Evolutionary conservation across 306 rosid species (phyloP).

Genomic region (Canavalia ensiformis): DNA sequence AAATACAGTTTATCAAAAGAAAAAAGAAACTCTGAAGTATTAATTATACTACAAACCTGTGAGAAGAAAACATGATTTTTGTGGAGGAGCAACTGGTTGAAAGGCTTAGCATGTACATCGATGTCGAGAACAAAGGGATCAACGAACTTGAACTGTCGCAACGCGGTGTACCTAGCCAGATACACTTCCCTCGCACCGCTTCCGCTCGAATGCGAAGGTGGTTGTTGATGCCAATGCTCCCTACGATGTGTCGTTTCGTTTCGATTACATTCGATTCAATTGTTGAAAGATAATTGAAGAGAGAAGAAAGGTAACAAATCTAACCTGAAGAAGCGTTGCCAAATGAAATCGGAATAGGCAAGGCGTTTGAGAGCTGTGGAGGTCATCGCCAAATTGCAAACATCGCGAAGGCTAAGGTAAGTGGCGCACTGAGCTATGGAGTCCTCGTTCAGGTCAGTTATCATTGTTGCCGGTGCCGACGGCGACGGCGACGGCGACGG

Average conservation of each 20-base stretch:
- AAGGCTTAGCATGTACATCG: constrained; percentile 32
- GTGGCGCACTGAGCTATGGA: constrained; percentile 66
- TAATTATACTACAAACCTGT: constrained; percentile 49
- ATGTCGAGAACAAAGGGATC: constrained; percentile 58
- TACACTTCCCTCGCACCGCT: constrained; percentile 62
- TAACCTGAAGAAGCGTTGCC: constrained; percentile 74
- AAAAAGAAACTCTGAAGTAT: too few relatives aligned
- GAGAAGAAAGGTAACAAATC: not conserved
- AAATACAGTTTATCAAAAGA: too few relatives aligned
- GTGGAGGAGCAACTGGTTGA: constrained; percentile 56
- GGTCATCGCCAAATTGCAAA: constrained; percentile 74
- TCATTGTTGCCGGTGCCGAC: constrained; percentile 33
- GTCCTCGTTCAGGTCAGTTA: constrained; percentile 69
- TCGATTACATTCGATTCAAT: not conserved
- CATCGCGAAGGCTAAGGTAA: constrained; percentile 63
- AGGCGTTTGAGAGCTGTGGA: constrained; percentile 69
- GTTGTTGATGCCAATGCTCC: constrained; percentile 63
- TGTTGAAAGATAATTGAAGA: not conserved
- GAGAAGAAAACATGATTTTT: constrained; percentile 51
- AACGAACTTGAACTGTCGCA: constrained; percentile 67
- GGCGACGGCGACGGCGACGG: constrained; percentile 34
- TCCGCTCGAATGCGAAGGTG: constrained; percentile 48
- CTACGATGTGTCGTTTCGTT: constrained; percentile 21
- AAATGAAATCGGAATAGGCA: constrained; percentile 78
- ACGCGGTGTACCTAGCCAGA: constrained; percentile 56